Conservation (phyloP, 2,329 filamentous ascomycete species). For the Alternaria longipes region DNA sequence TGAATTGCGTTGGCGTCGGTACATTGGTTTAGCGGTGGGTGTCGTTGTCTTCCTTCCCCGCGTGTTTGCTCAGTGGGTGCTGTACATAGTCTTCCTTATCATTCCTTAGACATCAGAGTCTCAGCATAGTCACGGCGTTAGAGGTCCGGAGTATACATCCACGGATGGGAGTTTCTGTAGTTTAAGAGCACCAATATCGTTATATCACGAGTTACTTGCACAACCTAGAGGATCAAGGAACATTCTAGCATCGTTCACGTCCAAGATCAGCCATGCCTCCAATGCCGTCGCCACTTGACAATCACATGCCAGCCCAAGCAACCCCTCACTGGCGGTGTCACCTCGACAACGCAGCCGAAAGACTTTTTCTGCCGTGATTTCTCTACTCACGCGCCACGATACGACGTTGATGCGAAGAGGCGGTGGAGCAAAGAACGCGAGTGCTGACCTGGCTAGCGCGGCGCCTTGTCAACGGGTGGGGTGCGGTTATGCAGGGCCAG, state of each 20-base stretch:
- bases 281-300: neutral
- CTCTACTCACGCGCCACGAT: slow-evolving; percentile 3
- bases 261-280: neutral
- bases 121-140: slow-evolving; percentile 6
- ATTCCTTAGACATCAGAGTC: neutral
- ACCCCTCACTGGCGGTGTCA: slow-evolving; percentile 10
- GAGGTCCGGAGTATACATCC: neutral
- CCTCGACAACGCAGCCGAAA: slow-evolving; percentile 6
- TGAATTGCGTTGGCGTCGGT: slow-evolving; percentile 13
- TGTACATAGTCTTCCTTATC: neutral
- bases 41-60: slow-evolving; percentile 1
- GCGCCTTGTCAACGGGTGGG: slow-evolving; percentile 13
- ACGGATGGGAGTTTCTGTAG: neutral
- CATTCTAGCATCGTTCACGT: neutral
- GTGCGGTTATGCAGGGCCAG: slow-evolving; percentile 17
- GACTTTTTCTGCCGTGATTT: slow-evolving; percentile 10
- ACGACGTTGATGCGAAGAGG: slow-evolving; percentile 9
- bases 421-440: slow-evolving; percentile 11
- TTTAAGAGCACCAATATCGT: neutral
- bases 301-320: slow-evolving; percentile 3
- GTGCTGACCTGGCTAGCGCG: slow-evolving; percentile 10
- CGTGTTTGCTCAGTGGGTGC: slow-evolving; percentile 8
- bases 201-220: neutral
- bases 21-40: slow-evolving; percentile 5
- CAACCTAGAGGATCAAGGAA: neutral